Conservation (phyloP, 805 yeast species). For the Barnettozyma sucrosica region DNA sequence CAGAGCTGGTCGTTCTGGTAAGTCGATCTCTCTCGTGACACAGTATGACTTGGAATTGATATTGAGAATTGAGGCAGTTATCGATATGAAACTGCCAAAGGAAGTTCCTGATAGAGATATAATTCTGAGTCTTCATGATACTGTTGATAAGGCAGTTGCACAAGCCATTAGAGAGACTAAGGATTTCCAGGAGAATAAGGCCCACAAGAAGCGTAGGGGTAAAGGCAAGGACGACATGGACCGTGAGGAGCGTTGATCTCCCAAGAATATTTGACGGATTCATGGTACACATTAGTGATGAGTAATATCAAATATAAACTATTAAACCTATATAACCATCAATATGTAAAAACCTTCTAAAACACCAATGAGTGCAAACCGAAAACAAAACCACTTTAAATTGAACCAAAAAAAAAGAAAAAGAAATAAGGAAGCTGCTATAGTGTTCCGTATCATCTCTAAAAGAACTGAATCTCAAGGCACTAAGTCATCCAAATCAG, state of each 20-base stretch:
- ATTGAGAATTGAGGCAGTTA: conserved; percentile 81
- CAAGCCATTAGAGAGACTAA: conserved; percentile 61
- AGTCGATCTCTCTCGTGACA: conserved; percentile 81
- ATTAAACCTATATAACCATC: background rate
- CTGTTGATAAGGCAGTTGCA: conserved; percentile 87
- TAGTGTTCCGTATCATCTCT: background rate
- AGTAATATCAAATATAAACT: too few relatives aligned
- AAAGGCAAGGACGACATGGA: conserved; percentile 21
- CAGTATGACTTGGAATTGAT: conserved; percentile 92
- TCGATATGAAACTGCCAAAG: conserved; percentile 78
- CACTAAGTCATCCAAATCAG: background rate
- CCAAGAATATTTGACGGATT: too few relatives aligned
- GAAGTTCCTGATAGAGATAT: conserved; percentile 74
- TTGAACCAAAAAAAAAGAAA: background rate
- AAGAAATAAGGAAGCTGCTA: background rate
- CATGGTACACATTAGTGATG: background rate
- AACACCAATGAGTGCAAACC: background rate
- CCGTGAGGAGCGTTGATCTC: conserved; percentile 20
- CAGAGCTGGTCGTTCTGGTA: conserved; percentile 87
- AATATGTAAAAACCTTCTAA: background rate
- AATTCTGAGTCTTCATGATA: conserved; percentile 70
- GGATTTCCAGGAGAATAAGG: conserved; percentile 25
- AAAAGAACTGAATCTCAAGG: background rate
- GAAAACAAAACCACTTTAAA: background rate
- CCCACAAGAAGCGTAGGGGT: conserved; percentile 13